These are phyloP conservation scores for Cyphellophora europaea DNA, from an alignment of 2,329 filamentous ascomycete species.

Conservation along the genomic window DNA sequence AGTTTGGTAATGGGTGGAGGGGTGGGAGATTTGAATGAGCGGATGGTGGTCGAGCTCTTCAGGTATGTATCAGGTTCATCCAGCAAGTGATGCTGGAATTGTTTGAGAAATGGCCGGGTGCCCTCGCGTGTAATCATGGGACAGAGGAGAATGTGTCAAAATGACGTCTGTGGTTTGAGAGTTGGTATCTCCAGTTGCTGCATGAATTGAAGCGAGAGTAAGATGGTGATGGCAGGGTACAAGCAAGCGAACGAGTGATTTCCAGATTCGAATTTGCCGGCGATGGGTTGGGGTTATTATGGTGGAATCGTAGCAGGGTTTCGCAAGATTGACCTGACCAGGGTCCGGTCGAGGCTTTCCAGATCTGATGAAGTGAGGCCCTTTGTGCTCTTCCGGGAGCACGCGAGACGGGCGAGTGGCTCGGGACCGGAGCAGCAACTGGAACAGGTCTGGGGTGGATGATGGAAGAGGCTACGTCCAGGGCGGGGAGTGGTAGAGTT, in stretches of 20 bases:
- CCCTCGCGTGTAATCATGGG: background rate
- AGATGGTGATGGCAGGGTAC: too few relatives aligned
- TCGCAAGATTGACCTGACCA: background rate
- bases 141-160: background rate
- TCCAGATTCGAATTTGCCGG: background rate
- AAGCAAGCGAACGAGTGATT: background rate
- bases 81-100: background rate
- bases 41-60: background rate
- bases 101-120: background rate
- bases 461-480: too few relatives aligned
- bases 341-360: background rate
- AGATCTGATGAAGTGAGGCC: background rate
- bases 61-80: conserved; percentile 1
- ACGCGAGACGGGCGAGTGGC: too few relatives aligned
- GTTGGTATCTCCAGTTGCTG: background rate
- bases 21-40: background rate
- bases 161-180: background rate
- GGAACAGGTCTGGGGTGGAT: background rate
- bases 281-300: background rate
- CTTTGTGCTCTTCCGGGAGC: too few relatives aligned
- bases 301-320: background rate
- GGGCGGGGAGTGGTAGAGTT: too few relatives aligned
- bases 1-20: background rate
- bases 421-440: background rate
- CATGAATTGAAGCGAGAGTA: background rate